Conservation (phyloP, 116 monocot species). For the Dioscorea cayenensis region DNA sequence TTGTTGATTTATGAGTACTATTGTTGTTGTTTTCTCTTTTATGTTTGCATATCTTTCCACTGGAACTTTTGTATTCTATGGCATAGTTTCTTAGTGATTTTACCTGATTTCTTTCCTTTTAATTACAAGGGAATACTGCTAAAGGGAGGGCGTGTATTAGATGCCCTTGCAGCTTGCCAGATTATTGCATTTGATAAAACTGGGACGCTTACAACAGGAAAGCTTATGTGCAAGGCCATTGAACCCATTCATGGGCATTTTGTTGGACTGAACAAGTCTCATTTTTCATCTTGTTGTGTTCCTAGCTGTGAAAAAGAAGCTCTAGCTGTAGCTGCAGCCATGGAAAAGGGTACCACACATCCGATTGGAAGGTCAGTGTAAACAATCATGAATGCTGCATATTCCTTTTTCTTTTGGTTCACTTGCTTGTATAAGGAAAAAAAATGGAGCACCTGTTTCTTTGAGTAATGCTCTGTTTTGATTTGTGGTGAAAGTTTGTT, state of each 20-base stretch:
- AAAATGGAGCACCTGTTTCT: too few relatives aligned
- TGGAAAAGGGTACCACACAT: conserved; percentile 98
- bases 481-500: too few relatives aligned
- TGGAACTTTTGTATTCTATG: too few relatives aligned
- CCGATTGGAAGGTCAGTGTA: conserved; percentile 96
- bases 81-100: neutral
- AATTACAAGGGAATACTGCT: conserved; percentile 79
- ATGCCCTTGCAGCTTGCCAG: conserved; percentile 85
- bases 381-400: neutral
- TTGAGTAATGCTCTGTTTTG: too few relatives aligned
- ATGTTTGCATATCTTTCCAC: too few relatives aligned
- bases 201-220: conserved; percentile 93
- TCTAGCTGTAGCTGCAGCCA: conserved; percentile 96
- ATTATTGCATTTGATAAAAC: conserved; percentile 98
- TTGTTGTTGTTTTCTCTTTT: too few relatives aligned
- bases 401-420: neutral
- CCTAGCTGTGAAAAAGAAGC: conserved; percentile 97
- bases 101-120: neutral
- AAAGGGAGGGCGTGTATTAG: conserved; percentile 96
- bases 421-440: too few relatives aligned
- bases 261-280: conserved; percentile 8
- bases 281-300: conserved; percentile 55
- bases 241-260: conserved; percentile 96
- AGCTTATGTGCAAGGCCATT: conserved; percentile 94
- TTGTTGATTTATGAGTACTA: too few relatives aligned